Evolutionary conservation across 225 moss, liverwort and hornwort genomes (phyloP).

Genomic region (Polytrichum commune): DNA sequence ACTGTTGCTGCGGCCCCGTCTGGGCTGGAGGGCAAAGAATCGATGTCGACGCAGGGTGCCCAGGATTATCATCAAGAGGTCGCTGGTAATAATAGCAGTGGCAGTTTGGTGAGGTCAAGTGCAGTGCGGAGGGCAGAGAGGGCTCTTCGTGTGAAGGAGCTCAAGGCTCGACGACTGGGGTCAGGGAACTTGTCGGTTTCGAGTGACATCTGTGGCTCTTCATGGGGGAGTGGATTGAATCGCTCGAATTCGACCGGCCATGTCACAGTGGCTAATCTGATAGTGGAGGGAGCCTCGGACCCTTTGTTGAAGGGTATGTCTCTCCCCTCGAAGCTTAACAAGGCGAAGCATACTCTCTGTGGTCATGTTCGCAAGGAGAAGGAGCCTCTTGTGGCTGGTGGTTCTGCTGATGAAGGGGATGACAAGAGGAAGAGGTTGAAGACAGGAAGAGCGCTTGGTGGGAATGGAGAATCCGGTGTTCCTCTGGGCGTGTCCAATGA

Average conservation of each 20-base stretch:
- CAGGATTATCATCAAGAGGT: conserved; percentile 14
- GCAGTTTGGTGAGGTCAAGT: conserved; percentile 34
- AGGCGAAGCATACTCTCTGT: conserved; percentile 22
- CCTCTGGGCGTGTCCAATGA: conserved; percentile 7
- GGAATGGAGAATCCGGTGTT: conserved; percentile 7
- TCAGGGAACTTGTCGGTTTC: conserved; percentile 41
- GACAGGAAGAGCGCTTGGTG: conserved; percentile 7
- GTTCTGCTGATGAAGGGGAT: conserved; percentile 14
- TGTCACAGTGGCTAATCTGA: conserved; percentile 17
- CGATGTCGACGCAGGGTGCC: background rate
- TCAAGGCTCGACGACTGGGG: conserved; percentile 53
- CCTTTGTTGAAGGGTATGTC: conserved; percentile 37
- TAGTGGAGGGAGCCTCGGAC: conserved; percentile 16
- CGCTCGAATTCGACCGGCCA: conserved; percentile 19
- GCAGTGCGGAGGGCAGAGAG: conserved; percentile 55
- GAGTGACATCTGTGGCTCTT: conserved; percentile 42
- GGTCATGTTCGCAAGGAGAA: conserved; percentile 40
- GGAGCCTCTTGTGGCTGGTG: conserved; percentile 18
- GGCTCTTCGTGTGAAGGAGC: conserved; percentile 56
- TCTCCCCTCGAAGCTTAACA: conserved; percentile 30
- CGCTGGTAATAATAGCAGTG: conserved; percentile 17
- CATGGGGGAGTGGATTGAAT: conserved; percentile 28
- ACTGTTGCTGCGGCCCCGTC: conserved; percentile 18
- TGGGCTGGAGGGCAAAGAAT: conserved; percentile 24
- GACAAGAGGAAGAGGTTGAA: conserved; percentile 37